phyloP scores from a whole-genome alignment of 108 stramenopile species.

The Skeletonema potamos region DNA sequence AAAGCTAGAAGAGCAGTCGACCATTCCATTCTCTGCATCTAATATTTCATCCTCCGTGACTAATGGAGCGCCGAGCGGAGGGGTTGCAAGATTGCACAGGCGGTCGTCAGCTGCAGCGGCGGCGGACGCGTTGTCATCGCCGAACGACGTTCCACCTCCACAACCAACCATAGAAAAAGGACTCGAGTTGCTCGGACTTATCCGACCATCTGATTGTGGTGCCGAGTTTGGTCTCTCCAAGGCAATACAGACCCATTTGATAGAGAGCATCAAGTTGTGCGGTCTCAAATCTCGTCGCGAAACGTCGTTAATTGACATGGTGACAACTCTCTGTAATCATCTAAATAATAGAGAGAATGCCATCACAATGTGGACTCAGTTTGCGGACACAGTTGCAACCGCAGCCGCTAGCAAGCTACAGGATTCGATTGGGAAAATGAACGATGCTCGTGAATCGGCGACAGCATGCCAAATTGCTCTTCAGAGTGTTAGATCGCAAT shows the following conservation, averaged over 20 bases:
- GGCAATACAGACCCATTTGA: conserved; percentile 11
- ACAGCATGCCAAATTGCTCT: background rate
- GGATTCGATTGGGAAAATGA: conserved; percentile 3
- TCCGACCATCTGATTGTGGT: conserved; percentile 7
- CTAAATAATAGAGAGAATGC: conserved; percentile 17
- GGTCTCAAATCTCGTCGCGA: conserved; percentile 19
- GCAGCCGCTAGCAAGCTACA: conserved; percentile 21
- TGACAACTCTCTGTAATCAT: conserved; percentile 33
- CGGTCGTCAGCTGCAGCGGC: background rate
- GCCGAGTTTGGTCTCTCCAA: conserved; percentile 4
- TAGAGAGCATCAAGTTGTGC: conserved; percentile 18
- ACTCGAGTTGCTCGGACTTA: conserved; percentile 2
- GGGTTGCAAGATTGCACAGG: background rate
- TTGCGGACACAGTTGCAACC: conserved; percentile 15
- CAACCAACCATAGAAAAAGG: conserved; percentile 11
- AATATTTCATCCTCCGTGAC: background rate
- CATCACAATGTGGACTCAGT: conserved; percentile 16
- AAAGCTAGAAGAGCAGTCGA: too few species aligned
- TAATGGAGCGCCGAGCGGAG: background rate
- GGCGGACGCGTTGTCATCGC: too few species aligned
- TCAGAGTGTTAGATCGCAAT: background rate
- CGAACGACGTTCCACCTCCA: background rate
- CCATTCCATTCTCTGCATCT: too few species aligned
- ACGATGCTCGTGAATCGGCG: background rate
- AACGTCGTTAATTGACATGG: conserved; percentile 23